phyloP scores from a whole-genome alignment of 2,329 filamentous ascomycete genomes.

The Venturia effusa region DNA sequence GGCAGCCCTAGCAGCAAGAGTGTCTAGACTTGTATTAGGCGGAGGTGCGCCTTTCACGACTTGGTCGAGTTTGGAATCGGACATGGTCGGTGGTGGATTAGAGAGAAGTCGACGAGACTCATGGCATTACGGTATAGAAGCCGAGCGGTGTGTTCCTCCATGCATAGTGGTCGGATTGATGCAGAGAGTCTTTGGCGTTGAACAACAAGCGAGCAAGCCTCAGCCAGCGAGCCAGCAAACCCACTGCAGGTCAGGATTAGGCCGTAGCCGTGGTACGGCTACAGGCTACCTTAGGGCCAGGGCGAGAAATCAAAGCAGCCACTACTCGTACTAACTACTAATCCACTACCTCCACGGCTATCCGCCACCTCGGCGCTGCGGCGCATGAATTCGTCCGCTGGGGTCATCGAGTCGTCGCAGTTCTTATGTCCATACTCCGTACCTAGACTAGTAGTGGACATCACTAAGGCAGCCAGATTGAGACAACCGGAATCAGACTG shows the following conservation, averaged over 20 bases:
- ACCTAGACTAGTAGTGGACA: too few relatives aligned
- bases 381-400: background rate
- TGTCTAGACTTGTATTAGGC: slow-evolving; percentile 41
- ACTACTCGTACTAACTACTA: too few relatives aligned
- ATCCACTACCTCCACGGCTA: too few relatives aligned
- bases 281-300: background rate
- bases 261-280: too few relatives aligned
- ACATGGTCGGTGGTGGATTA: slow-evolving; percentile 33
- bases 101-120: background rate
- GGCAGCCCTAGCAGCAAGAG: slow-evolving; percentile 23
- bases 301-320: background rate
- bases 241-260: too few relatives aligned
- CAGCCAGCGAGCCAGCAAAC: too few relatives aligned
- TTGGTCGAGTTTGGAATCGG: slow-evolving; percentile 62
- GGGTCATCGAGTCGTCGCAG: background rate
- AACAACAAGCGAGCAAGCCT: too few relatives aligned
- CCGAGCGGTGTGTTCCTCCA: background rate
- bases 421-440: background rate
- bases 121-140: background rate
- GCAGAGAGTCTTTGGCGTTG: too few relatives aligned
- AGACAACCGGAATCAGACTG: background rate
- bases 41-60: slow-evolving; percentile 82
- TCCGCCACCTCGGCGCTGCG: background rate
- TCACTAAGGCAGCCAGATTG: background rate
- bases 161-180: background rate